phyloP scores from a whole-genome alignment of 768 basidiomycete species.

The Lentinula guzmanii region DNA sequence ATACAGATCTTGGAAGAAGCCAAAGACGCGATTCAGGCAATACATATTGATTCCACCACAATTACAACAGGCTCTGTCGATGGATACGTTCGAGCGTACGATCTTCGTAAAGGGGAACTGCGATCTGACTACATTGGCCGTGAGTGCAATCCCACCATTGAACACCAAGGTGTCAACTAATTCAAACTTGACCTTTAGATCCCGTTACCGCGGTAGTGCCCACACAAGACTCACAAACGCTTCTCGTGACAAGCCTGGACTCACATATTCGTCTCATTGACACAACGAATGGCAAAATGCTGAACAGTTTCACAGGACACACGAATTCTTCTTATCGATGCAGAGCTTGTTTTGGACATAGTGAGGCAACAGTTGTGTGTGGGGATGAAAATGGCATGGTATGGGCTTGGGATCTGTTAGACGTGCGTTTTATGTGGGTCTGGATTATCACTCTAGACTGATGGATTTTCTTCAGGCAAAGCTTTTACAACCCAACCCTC shows the following conservation, averaged over 20 bases:
- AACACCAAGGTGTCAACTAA: slow-evolving; percentile 3
- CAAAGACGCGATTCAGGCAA: slow-evolving; percentile 77
- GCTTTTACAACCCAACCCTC: slow-evolving; percentile 63
- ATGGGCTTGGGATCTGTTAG: slow-evolving; percentile 92
- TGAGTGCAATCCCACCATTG: slow-evolving; percentile 32
- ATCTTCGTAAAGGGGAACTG: slow-evolving; percentile 89
- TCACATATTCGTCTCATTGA: slow-evolving; percentile 86
- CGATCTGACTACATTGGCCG: slow-evolving; percentile 87
- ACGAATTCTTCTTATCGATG: slow-evolving; percentile 69
- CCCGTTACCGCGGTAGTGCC: slow-evolving; percentile 83
- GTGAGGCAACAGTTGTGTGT: slow-evolving; percentile 73
- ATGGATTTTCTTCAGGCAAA: slow-evolving; percentile 46
- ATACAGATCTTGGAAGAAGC: slow-evolving; percentile 92
- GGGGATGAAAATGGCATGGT: slow-evolving; percentile 89
- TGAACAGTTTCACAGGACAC: slow-evolving; percentile 84
- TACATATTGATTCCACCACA: slow-evolving; percentile 60
- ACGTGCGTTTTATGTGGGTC: slow-evolving; percentile 40
- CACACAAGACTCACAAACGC: slow-evolving; percentile 72
- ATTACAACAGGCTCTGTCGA: slow-evolving; percentile 86
- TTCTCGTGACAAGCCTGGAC: slow-evolving; percentile 81
- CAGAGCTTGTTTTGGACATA: slow-evolving; percentile 77
- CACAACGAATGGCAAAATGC: slow-evolving; percentile 67
- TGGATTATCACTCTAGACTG: slow-evolving; percentile 6
- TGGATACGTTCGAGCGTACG: slow-evolving; percentile 89
- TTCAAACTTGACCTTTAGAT: slow-evolving; percentile 35